phyloP scores from a whole-genome alignment of 2,329 filamentous ascomycete species.

The Fusarium temperatum region DNA sequence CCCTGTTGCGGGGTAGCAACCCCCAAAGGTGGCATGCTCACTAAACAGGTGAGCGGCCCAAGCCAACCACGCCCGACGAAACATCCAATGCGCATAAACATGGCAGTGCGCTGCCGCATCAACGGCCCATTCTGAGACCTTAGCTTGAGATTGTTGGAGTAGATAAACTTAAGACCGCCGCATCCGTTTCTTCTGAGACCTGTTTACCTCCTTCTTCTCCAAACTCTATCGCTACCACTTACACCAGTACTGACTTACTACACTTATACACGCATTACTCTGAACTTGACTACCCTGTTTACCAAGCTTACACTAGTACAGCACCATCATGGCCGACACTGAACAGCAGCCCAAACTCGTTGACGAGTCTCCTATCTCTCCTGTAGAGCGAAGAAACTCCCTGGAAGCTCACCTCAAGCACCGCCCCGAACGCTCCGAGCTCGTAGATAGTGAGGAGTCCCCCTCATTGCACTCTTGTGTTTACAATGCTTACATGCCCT shows the following conservation, averaged over 20 bases:
- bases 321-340: constrained; percentile 41
- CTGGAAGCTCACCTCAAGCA: constrained; percentile 77
- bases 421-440: constrained; percentile 77
- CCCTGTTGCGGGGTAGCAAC: constrained; percentile 42
- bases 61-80: constrained; percentile 25
- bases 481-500: constrained; percentile 32
- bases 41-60: constrained; percentile 6
- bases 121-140: constrained; percentile 40
- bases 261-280: neutral
- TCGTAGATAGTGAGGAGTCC: constrained; percentile 75
- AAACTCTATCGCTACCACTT: constrained; percentile 10
- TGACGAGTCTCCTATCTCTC: constrained; percentile 64
- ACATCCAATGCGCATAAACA: constrained; percentile 39
- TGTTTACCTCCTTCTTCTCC: constrained; percentile 13
- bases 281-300: neutral
- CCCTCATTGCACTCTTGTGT: constrained; percentile 44
- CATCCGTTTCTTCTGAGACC: constrained; percentile 25
- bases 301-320: neutral
- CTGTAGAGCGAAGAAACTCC: constrained; percentile 70
- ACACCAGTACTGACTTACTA: neutral
- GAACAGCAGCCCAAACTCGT: constrained; percentile 43
- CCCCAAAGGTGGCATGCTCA: constrained; percentile 18
- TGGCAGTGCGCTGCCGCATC: constrained; percentile 40
- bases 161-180: constrained; percentile 38
- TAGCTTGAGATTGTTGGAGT: constrained; percentile 22